These are phyloP conservation scores for Cruciata laevipes DNA, from an alignment of 257 asterid species.

Conservation along the genomic window DNA sequence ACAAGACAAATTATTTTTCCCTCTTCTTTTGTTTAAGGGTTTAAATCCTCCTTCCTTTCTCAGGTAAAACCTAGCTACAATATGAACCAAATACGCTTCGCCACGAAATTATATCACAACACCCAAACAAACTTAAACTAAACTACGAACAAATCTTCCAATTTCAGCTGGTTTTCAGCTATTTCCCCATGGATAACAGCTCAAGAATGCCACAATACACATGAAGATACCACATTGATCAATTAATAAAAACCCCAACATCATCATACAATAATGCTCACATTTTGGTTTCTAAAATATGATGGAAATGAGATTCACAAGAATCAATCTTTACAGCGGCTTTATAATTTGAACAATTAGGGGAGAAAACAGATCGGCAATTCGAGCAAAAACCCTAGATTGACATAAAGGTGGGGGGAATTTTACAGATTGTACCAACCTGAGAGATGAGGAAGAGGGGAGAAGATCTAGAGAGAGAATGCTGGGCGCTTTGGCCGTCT, in stretches of 20 bases:
- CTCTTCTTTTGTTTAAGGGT: no score
- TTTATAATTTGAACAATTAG: neutral
- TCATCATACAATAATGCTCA: neutral
- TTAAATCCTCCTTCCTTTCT: neutral
- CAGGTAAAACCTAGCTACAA: neutral
- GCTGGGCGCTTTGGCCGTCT: neutral
- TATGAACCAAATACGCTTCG: neutral
- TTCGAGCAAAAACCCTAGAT: slow-evolving; percentile 11
- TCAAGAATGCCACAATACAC: neutral
- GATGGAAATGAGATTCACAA: neutral
- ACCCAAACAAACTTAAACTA: neutral
- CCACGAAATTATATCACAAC: neutral
- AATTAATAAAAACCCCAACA: neutral
- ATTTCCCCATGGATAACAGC: neutral
- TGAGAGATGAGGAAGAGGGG: slow-evolving; percentile 15
- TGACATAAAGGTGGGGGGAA: neutral
- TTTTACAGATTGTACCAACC: slow-evolving; percentile 17
- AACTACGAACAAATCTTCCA: neutral
- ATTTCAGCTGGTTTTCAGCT: slow-evolving; percentile 7
- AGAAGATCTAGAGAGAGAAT: slow-evolving; percentile 24
- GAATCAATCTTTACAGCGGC: neutral
- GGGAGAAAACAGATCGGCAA: neutral
- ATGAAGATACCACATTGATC: neutral
- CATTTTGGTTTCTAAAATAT: neutral
- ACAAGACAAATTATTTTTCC: neutral